These are phyloP conservation scores for Elaphomyces granulatus DNA, from an alignment of 495 filamentous ascomycete genomes.

Conservation along the genomic window DNA sequence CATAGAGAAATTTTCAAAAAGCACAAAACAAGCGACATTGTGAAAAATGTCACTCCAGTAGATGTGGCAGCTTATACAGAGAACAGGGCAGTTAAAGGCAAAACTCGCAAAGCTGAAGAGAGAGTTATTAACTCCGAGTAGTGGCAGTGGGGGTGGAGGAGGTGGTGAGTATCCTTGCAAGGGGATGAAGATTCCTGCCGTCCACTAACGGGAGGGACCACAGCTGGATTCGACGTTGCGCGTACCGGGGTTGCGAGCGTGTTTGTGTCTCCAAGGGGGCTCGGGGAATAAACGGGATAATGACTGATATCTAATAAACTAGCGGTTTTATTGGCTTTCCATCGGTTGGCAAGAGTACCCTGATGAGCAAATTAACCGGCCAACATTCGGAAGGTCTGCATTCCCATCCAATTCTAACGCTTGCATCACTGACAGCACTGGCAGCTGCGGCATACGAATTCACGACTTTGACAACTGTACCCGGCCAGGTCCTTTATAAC, in stretches of 20 bases:
- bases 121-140: constrained; percentile 77
- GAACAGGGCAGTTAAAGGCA: constrained; percentile 78
- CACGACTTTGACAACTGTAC: constrained; percentile 93
- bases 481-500: constrained; percentile 92
- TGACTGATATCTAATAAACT: constrained; percentile 7
- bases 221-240: constrained; percentile 92
- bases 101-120: constrained; percentile 96
- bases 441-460: constrained; percentile 91
- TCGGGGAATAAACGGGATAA: too few relatives aligned
- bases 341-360: constrained; percentile 93
- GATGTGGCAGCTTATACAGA: too few relatives aligned
- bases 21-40: too few relatives aligned
- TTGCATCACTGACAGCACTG: constrained; percentile 9
- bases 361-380: constrained; percentile 88
- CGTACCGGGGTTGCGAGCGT: constrained; percentile 94
- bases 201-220: constrained; percentile 14
- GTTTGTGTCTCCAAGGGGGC: constrained; percentile 38
- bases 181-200: not conserved
- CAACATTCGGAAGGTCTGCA: constrained; percentile 75
- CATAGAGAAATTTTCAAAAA: too few relatives aligned
- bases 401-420: not conserved
- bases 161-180: constrained; percentile 41
- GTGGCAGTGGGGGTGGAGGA: constrained; percentile 63
- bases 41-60: too few relatives aligned
- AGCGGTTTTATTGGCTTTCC: constrained; percentile 65